Percentiles rank a stretch among this genome's conserved stretches.
phyloP scores from a whole-genome alignment of 495 filamentous ascomycete genomes.

The Lasiosphaeria miniovina region DNA sequence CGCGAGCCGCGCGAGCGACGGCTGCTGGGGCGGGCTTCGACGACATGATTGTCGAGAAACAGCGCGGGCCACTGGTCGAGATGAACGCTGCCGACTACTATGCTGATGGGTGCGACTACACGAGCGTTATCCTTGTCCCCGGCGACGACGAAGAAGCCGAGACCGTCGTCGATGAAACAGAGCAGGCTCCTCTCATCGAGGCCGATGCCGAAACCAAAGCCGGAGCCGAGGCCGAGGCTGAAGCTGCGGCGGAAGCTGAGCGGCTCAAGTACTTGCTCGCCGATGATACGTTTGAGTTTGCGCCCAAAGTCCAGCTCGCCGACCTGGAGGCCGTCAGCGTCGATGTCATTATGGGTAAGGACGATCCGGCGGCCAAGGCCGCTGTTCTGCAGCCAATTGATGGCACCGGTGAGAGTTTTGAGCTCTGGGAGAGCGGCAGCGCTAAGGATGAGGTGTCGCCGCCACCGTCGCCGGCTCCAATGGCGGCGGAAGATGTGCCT shows the following conservation, averaged over 20 bases:
- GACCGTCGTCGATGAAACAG: slow-evolving; percentile 18
- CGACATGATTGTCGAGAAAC: slow-evolving; percentile 48
- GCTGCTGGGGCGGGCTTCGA: slow-evolving; percentile 20
- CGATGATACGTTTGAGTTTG: slow-evolving; percentile 25
- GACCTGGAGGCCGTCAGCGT: slow-evolving; percentile 29
- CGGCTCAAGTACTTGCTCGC: slow-evolving; percentile 13
- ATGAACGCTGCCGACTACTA: slow-evolving; percentile 72
- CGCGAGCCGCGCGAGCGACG: slow-evolving; percentile 20
- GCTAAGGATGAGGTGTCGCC: slow-evolving; percentile 46
- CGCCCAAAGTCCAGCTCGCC: slow-evolving; percentile 31
- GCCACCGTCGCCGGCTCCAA: slow-evolving; percentile 22
- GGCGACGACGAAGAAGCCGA: slow-evolving; percentile 52
- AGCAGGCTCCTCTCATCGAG: slow-evolving; percentile 8
- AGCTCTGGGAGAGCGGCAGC: slow-evolving; percentile 65
- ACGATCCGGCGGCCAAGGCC: slow-evolving; percentile 36
- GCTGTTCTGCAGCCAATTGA: slow-evolving; percentile 50
- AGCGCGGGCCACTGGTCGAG: slow-evolving; percentile 67
- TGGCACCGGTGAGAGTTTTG: slow-evolving; percentile 51
- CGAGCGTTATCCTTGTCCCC: slow-evolving; percentile 55
- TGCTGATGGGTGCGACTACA: slow-evolving; percentile 61
- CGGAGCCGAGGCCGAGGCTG: slow-evolving; percentile 15
- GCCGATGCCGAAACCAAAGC: too few relatives aligned
- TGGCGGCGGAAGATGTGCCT: slow-evolving; percentile 4
- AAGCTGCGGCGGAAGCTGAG: slow-evolving; percentile 9
- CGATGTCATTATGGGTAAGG: slow-evolving; percentile 50